Conservation (phyloP, 2,329 filamentous ascomycete species). For the Beauveria pseudobassiana region DNA sequence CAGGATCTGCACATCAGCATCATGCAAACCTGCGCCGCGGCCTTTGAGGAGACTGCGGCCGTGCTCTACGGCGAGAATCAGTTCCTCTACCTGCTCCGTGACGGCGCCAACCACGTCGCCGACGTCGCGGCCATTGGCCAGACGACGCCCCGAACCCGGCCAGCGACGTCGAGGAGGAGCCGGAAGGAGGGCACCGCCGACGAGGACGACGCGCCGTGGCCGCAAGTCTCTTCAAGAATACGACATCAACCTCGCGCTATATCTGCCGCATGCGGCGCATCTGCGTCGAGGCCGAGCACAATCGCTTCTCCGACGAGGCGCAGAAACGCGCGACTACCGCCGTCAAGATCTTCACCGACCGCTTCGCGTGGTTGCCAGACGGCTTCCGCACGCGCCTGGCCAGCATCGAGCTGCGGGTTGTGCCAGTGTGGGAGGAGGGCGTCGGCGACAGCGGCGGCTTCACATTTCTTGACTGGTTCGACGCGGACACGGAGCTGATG, state of each 20-base stretch:
- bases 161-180: conserved; percentile 14
- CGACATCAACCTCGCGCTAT: conserved; percentile 28
- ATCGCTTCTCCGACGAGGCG: conserved; percentile 24
- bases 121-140: conserved; percentile 14
- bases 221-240: background rate
- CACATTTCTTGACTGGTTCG: conserved; percentile 32
- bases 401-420: conserved; percentile 35
- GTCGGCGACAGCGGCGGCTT: conserved; percentile 14
- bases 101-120: conserved; percentile 19
- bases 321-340: conserved; percentile 27
- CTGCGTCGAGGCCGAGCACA: conserved; percentile 35
- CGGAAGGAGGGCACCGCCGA: background rate
- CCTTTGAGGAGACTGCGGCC: conserved; percentile 29
- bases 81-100: conserved; percentile 40
- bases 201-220: background rate
- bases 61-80: conserved; percentile 41
- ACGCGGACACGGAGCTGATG: conserved; percentile 20
- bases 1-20: conserved; percentile 27
- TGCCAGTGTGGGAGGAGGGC: conserved; percentile 18
- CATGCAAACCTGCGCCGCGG: conserved; percentile 23
- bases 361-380: conserved; percentile 13
- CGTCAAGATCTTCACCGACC: conserved; percentile 27
- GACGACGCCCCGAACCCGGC: conserved; percentile 15
- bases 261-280: conserved; percentile 33
- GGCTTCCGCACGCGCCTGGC: conserved; percentile 20